These are phyloP conservation scores for Pythium sp. DNA, from an alignment of 352 stramenopile genomes.

Conservation along the genomic window DNA sequence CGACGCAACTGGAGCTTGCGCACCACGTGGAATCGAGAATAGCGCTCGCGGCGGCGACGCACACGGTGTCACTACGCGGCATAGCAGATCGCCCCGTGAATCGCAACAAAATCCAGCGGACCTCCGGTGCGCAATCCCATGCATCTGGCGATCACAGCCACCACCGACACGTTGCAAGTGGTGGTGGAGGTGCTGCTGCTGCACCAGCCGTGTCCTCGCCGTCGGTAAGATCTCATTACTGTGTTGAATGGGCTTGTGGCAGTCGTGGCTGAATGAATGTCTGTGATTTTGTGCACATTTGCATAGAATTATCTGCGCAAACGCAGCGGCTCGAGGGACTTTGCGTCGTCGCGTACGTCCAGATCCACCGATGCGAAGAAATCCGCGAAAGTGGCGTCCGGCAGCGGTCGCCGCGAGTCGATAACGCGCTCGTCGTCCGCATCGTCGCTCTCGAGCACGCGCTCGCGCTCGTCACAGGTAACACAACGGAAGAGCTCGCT, in stretches of 20 bases:
- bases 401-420: slow-evolving; percentile 16
- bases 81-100: slow-evolving; percentile 16
- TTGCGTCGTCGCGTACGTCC: slow-evolving; percentile 39
- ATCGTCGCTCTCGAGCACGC: slow-evolving; percentile 21
- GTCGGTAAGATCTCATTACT: slow-evolving; percentile 6
- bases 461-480: slow-evolving; percentile 16
- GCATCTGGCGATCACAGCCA: slow-evolving; percentile 22
- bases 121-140: slow-evolving; percentile 32
- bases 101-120: slow-evolving; percentile 46
- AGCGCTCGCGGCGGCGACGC: slow-evolving; percentile 19
- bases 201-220: slow-evolving; percentile 10
- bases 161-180: background rate
- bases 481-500: slow-evolving; percentile 28
- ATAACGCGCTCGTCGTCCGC: slow-evolving; percentile 25
- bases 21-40: slow-evolving; percentile 18
- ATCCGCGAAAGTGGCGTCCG: background rate
- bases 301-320: slow-evolving; percentile 18
- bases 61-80: slow-evolving; percentile 5
- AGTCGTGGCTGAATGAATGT: background rate
- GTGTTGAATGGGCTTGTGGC: no score
- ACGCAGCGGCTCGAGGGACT: slow-evolving; percentile 33
- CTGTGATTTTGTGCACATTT: background rate
- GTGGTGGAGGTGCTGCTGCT: background rate
- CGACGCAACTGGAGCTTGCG: slow-evolving; percentile 3
- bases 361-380: slow-evolving; percentile 30